These are phyloP conservation scores for Danielia oregonensis DNA, from an alignment of 805 yeast species.

Conservation along the genomic window DNA sequence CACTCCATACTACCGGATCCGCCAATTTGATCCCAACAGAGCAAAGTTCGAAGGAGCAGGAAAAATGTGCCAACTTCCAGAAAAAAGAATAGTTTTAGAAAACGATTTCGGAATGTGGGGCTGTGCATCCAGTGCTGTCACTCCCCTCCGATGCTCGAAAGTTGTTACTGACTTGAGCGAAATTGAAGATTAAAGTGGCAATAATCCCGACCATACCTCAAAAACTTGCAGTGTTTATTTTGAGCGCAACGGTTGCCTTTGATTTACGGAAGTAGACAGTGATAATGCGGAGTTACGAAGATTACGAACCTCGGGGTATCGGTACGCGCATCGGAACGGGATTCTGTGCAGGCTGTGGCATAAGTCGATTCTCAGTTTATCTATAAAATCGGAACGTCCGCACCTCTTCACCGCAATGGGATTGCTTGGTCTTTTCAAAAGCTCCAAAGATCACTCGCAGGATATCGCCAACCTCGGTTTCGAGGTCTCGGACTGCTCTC, in stretches of 20 bases:
- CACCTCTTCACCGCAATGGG: constrained; percentile 13
- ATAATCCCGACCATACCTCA: background rate
- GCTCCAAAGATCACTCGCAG: constrained; percentile 8
- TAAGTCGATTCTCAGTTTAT: too few species aligned
- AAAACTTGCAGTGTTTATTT: background rate
- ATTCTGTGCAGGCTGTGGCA: too few species aligned
- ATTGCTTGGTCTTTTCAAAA: constrained; percentile 9
- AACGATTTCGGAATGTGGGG: constrained; percentile 15
- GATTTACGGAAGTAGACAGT: too few species aligned
- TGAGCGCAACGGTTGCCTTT: background rate
- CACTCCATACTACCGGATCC: constrained; percentile 11
- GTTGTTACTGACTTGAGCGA: background rate
- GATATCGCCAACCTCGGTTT: constrained; percentile 17
- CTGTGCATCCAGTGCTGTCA: constrained; percentile 11
- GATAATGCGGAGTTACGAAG: too few species aligned
- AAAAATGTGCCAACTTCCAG: constrained; percentile 1
- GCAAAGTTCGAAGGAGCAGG: constrained; percentile 1
- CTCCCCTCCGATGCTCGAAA: constrained; percentile 7
- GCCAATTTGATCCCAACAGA: constrained; percentile 3
- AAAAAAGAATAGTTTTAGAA: constrained; percentile 7
- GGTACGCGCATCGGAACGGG: too few species aligned
- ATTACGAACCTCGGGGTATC: too few species aligned
- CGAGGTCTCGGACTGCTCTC: constrained; percentile 44
- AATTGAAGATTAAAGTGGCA: background rate
- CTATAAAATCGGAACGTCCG: too few species aligned